phyloP scores from a whole-genome alignment of 805 yeast species.

The Candida boleticola region DNA sequence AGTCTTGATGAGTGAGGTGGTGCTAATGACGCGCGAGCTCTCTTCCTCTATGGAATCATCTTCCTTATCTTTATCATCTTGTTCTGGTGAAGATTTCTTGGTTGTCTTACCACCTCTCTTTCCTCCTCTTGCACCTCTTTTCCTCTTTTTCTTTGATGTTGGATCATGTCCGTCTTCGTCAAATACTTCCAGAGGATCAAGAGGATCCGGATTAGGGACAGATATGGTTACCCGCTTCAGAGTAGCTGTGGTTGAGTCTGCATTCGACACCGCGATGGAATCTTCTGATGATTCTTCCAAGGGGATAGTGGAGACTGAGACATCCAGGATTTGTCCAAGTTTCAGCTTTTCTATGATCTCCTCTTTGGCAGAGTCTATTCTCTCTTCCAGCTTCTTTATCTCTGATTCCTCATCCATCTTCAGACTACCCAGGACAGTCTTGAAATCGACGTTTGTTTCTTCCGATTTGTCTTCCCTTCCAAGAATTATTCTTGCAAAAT shows the following conservation, averaged over 20 bases:
- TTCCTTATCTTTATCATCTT: slow-evolving; percentile 9
- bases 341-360: background rate
- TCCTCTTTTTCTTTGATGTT: slow-evolving; percentile 54
- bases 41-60: slow-evolving; percentile 11
- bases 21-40: background rate
- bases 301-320: background rate
- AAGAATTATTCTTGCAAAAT: slow-evolving; percentile 4
- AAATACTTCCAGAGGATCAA: slow-evolving; percentile 8
- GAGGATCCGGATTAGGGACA: slow-evolving; percentile 11
- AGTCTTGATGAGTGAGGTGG: slow-evolving; percentile 7
- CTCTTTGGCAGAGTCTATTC: background rate
- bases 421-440: background rate
- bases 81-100: slow-evolving; percentile 31
- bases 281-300: background rate
- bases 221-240: slow-evolving; percentile 21
- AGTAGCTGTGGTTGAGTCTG: background rate
- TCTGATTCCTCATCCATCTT: slow-evolving; percentile 2
- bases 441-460: slow-evolving; percentile 13
- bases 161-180: slow-evolving; percentile 12
- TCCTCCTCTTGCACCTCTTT: slow-evolving; percentile 86
- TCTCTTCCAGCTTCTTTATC: slow-evolving; percentile 4
- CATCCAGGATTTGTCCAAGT: background rate
- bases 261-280: background rate
- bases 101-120: slow-evolving; percentile 43
- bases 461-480: background rate